Conservation (phyloP, 352 stramenopile species). For the Elongisporangium prolatum region DNA sequence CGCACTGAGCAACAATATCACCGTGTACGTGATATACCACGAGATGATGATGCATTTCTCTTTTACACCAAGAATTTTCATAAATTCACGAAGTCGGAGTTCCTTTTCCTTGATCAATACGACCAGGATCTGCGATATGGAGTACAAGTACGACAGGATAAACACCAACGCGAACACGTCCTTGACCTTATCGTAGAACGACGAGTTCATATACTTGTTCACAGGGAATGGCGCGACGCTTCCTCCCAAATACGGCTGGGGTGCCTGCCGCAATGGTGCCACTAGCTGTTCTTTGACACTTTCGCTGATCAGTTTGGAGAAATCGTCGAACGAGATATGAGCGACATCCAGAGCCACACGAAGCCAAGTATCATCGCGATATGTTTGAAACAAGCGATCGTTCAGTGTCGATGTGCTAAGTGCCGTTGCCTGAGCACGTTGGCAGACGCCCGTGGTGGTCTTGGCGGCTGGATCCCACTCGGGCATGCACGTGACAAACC, state of each 20-base stretch:
- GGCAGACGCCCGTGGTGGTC: slow-evolving; percentile 37
- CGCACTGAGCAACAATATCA: slow-evolving; percentile 66
- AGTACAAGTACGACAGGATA: slow-evolving; percentile 86
- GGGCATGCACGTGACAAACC: slow-evolving; percentile 55
- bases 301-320: slow-evolving; percentile 10
- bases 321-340: slow-evolving; percentile 8
- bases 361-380: slow-evolving; percentile 21
- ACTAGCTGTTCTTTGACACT: slow-evolving; percentile 20
- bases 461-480: slow-evolving; percentile 34
- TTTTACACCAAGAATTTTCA: slow-evolving; percentile 89
- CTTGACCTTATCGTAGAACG: slow-evolving; percentile 55
- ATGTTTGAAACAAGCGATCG: slow-evolving; percentile 20
- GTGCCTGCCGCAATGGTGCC: slow-evolving; percentile 28
- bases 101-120: slow-evolving; percentile 91
- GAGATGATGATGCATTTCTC: slow-evolving; percentile 56
- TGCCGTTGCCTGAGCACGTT: slow-evolving; percentile 29
- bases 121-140: slow-evolving; percentile 75
- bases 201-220: slow-evolving; percentile 25
- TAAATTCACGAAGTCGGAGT: slow-evolving; percentile 78
- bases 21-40: slow-evolving; percentile 85
- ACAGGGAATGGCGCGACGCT: slow-evolving; percentile 35
- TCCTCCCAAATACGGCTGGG: slow-evolving; percentile 33
- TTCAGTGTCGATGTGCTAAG: slow-evolving; percentile 17
- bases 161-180: slow-evolving; percentile 83
- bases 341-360: slow-evolving; percentile 13